Percentiles rank a stretch among this genome's conserved stretches.
phyloP scores from a whole-genome alignment of 179 eudicot species.

The Drosera spatulata region DNA sequence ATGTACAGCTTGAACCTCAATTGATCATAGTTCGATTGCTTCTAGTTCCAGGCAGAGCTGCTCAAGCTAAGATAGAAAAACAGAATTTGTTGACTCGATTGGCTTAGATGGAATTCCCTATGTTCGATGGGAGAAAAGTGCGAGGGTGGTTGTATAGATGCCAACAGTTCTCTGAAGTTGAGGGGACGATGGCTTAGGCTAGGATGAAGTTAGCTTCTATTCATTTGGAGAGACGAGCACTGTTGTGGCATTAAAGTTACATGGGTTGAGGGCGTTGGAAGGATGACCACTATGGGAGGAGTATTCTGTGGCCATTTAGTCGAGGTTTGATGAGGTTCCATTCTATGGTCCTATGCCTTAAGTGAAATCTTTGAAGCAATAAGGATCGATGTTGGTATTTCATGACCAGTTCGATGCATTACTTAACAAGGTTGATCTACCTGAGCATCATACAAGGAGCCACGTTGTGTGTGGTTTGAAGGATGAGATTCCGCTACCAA shows the following conservation, averaged over 20 bases:
- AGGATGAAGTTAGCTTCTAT: background rate
- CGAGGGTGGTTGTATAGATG: background rate
- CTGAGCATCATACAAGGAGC: too few species aligned
- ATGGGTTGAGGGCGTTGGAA: background rate
- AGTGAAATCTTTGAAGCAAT: background rate
- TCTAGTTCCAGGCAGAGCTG: too few species aligned
- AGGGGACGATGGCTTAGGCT: background rate
- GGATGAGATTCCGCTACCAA: too few species aligned
- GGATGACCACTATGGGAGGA: background rate
- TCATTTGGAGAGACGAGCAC: background rate
- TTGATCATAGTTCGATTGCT: too few species aligned
- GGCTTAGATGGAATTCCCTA: background rate
- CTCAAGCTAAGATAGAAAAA: too few species aligned
- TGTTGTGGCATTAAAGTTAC: background rate
- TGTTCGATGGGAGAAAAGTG: background rate
- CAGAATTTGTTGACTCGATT: too few species aligned
- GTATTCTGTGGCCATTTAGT: background rate
- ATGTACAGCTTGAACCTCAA: too few species aligned
- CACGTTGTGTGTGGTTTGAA: too few species aligned
- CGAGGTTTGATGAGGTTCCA: background rate
- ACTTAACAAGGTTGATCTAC: too few species aligned
- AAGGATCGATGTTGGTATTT: background rate
- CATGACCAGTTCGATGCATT: background rate
- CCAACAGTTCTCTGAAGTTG: background rate
- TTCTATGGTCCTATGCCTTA: background rate